Conservation (phyloP, 2,329 filamentous ascomycete species). For the Ceratocystis albifundus region DNA sequence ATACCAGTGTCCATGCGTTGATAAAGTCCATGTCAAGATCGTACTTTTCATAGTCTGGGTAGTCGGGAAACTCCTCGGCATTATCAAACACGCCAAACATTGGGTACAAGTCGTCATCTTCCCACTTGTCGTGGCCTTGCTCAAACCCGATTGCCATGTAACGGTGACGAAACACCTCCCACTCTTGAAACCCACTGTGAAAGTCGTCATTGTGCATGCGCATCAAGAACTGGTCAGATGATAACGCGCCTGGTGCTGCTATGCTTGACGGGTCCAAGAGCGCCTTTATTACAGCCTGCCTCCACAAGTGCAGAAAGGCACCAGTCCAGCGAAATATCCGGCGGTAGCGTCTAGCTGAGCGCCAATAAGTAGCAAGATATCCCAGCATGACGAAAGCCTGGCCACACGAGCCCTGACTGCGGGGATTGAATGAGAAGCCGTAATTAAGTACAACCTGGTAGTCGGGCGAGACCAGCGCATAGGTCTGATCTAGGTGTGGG, state of each 20-base stretch:
- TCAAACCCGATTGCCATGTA: not conserved
- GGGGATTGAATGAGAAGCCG: slow-evolving; percentile 13
- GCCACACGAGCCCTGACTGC: slow-evolving; percentile 7
- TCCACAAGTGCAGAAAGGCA: slow-evolving; percentile 12
- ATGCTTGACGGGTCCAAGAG: not conserved
- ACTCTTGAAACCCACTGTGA: not conserved
- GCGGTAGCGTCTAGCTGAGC: not conserved
- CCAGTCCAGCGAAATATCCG: slow-evolving; percentile 11
- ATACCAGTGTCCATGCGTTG: slow-evolving; percentile 7
- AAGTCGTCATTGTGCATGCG: not conserved
- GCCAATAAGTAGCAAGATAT: not conserved
- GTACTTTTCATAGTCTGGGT: not conserved
- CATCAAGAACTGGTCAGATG: not conserved
- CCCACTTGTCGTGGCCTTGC: not conserved
- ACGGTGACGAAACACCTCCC: slow-evolving; percentile 5
- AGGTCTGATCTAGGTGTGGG: slow-evolving; percentile 6
- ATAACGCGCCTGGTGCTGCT: not conserved
- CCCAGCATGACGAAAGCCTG: slow-evolving; percentile 5
- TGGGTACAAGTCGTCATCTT: not conserved
- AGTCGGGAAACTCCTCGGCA: not conserved
- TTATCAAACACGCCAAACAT: not conserved
- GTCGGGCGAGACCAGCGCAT: not conserved
- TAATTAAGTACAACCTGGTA: slow-evolving; percentile 18
- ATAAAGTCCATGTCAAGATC: slow-evolving; percentile 7
- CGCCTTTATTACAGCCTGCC: not conserved